Percentiles rank a stretch among this genome's conserved stretches.
phyloP scores from a whole-genome alignment of 805 yeast genomes.

The Cyberlindnera maclurae region DNA sequence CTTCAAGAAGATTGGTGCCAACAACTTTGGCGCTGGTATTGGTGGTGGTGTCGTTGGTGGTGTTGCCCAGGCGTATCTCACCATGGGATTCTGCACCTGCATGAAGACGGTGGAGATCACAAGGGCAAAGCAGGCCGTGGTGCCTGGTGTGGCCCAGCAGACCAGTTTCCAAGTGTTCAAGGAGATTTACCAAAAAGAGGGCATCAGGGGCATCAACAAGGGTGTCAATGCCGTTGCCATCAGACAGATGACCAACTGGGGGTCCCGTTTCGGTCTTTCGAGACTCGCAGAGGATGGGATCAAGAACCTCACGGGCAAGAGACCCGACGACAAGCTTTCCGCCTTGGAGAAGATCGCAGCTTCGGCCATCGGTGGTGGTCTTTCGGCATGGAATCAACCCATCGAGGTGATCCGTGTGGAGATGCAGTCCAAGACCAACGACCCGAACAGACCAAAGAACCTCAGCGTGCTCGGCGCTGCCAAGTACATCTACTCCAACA shows the following conservation, averaged over 20 bases:
- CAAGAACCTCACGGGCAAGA: constrained; percentile 55
- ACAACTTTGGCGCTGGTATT: constrained; percentile 78
- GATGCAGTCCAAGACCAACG: constrained; percentile 92
- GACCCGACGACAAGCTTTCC: constrained; percentile 48
- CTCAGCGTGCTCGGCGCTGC: constrained; percentile 71
- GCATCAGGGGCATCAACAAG: constrained; percentile 89
- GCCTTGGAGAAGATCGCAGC: constrained; percentile 80
- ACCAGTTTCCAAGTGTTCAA: constrained; percentile 81
- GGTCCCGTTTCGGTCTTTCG: constrained; percentile 90
- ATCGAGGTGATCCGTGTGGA: constrained; percentile 96
- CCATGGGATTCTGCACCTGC: constrained; percentile 98
- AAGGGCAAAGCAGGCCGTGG: constrained; percentile 66
- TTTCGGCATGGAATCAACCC: constrained; percentile 98
- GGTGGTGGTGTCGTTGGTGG: constrained; percentile 97
- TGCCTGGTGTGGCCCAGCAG: constrained; percentile 60
- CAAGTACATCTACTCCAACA: constrained; percentile 72
- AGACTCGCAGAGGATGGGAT: constrained; percentile 87
- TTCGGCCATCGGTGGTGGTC: constrained; percentile 91
- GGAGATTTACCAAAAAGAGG: constrained; percentile 79
- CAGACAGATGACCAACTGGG: constrained; percentile 99
- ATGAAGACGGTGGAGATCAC: constrained; percentile 99
- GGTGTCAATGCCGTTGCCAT: constrained; percentile 99
- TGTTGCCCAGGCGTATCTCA: constrained; percentile 89
- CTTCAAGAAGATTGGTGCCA: constrained; percentile 59
- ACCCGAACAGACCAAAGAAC: constrained; percentile 93